These are phyloP conservation scores for Neostapfia colusana DNA, from an alignment of 176 grass and related monocot genomes.

Conservation along the genomic window DNA sequence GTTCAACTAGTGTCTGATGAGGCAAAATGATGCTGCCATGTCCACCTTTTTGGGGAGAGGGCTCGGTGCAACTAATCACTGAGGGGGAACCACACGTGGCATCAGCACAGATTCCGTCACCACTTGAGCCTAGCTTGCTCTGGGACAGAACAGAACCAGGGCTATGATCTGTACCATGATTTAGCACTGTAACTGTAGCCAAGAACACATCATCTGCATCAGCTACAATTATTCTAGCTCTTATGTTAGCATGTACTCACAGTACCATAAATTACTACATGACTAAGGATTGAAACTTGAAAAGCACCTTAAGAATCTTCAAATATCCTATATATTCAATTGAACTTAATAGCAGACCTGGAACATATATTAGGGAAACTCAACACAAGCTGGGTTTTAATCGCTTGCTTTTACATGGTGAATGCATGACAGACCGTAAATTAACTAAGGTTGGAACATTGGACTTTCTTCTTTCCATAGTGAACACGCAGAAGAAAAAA, in stretches of 20 bases:
- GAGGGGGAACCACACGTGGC: slow-evolving; percentile 68
- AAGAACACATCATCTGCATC: slow-evolving; percentile 35
- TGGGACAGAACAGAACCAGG: slow-evolving; percentile 12
- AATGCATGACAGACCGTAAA: background rate
- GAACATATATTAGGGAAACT: background rate
- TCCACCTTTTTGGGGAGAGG: slow-evolving; percentile 39
- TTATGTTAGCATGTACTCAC: slow-evolving; percentile 25
- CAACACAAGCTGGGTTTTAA: background rate
- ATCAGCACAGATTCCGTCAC: slow-evolving; percentile 41
- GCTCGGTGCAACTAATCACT: slow-evolving; percentile 62
- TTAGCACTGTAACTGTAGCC: slow-evolving; percentile 41
- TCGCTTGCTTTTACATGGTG: background rate
- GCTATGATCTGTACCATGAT: slow-evolving; percentile 11
- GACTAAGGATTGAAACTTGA: background rate
- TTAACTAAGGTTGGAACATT: background rate
- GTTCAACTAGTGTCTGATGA: slow-evolving; percentile 1
- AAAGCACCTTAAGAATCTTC: background rate
- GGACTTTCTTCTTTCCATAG: background rate
- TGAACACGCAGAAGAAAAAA: background rate
- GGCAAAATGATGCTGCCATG: slow-evolving; percentile 34
- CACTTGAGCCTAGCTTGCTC: slow-evolving; percentile 21
- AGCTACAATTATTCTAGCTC: background rate
- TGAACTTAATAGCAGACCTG: slow-evolving; percentile 12
- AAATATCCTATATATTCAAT: background rate
- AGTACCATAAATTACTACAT: slow-evolving; percentile 7